Percentiles rank a stretch among this genome's conserved stretches.
Evolutionary conservation across 257 asterid genomes (phyloP).

Genomic region (Handroanthus guayacan): DNA sequence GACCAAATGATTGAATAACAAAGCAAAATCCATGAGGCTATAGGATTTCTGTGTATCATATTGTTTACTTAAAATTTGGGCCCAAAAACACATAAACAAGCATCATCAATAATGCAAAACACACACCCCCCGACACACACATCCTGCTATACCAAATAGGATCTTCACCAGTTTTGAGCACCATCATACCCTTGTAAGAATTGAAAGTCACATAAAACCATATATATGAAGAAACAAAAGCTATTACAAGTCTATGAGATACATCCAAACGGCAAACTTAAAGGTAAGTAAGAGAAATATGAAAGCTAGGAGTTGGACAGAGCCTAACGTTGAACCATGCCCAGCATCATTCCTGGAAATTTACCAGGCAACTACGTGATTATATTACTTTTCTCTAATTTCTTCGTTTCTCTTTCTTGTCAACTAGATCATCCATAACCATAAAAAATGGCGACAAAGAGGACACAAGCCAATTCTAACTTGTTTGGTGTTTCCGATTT

Average conservation of each 20-base stretch:
- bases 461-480: neutral
- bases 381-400: neutral
- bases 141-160: neutral
- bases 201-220: neutral
- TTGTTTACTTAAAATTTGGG: no score
- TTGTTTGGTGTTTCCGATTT: neutral
- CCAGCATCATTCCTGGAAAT: neutral
- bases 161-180: neutral
- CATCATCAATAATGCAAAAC: conserved; percentile 6
- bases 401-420: neutral
- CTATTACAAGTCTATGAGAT: neutral
- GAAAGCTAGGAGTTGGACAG: neutral
- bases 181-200: neutral
- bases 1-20: neutral
- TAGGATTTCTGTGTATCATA: neutral
- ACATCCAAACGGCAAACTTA: neutral
- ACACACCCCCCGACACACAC: neutral
- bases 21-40: neutral
- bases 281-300: no score
- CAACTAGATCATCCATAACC: conserved; percentile 11
- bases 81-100: neutral
- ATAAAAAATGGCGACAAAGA: neutral
- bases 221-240: neutral
- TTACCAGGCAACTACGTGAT: no score
- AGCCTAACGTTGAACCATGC: neutral